Evolutionary conservation across 1,139 yeast genomes (phyloP).

Genomic region (Yamadazyma friedrichii): DNA sequence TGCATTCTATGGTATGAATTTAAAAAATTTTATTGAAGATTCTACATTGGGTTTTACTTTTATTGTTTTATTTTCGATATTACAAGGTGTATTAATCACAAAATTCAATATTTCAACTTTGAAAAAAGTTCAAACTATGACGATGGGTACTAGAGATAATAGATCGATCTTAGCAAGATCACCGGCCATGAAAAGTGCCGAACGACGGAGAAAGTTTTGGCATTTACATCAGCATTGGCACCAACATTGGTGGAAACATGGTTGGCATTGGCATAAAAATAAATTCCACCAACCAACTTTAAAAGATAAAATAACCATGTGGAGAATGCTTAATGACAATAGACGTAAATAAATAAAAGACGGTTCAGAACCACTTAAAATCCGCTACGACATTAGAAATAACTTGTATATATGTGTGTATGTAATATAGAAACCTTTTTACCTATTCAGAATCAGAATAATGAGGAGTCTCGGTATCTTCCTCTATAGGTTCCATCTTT

Average conservation of each 20-base stretch:
- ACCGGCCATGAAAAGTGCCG: conserved; percentile 2
- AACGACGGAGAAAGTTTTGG: conserved; percentile 18
- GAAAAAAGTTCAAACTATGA: conserved; percentile 57
- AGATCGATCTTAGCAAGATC: conserved; percentile 6
- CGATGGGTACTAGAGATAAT: conserved; percentile 40
- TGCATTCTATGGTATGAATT: conserved; percentile 93
- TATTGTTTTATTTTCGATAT: conserved; percentile 51
- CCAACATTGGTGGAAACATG: conserved; percentile 11
- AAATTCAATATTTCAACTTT: conserved; percentile 48
- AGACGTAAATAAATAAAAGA: conserved; percentile 23
- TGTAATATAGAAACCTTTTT: conserved; percentile 2
- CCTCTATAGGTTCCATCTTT: conserved; percentile 8
- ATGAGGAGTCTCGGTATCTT: conserved; percentile 7
- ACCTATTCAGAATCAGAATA: conserved; percentile 8
- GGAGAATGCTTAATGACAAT: conserved; percentile 75
- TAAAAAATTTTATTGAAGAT: conserved; percentile 87
- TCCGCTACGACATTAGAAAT: too few relatives aligned
- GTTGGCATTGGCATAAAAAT: conserved; percentile 27
- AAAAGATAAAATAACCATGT: conserved; percentile 58
- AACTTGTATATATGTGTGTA: conserved; percentile 1
- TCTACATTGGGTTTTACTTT: conserved; percentile 61
- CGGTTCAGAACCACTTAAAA: not conserved
- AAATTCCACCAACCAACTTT: conserved; percentile 36
- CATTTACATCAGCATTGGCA: not conserved
- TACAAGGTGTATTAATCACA: conserved; percentile 46